Conservation (phyloP, 179 eudicot genomes). For the Monotropa hypopitys region DNA sequence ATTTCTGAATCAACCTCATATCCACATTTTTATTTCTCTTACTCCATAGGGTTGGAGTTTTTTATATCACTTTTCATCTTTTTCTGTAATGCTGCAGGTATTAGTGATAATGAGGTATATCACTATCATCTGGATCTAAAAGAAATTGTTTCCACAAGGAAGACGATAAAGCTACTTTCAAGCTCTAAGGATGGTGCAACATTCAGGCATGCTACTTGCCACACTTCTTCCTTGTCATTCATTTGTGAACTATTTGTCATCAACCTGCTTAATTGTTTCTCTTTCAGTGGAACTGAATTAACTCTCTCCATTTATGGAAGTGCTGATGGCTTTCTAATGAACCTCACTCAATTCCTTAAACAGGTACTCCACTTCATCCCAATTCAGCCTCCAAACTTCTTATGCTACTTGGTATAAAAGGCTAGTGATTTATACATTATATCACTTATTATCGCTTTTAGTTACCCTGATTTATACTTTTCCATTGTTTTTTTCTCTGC, state of each 20-base stretch:
- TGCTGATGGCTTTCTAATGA: conserved; percentile 27
- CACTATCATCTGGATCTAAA: conserved; percentile 41
- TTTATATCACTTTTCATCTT: not conserved
- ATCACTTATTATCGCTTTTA: not conserved
- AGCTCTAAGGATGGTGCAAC: conserved; percentile 47
- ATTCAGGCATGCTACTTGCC: conserved; percentile 35
- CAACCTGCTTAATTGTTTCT: not conserved
- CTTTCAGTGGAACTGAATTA: conserved; percentile 69
- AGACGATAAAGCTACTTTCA: conserved; percentile 39
- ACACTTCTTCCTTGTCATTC: not conserved
- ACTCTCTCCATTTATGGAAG: conserved; percentile 30
- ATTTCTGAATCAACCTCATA: not conserved
- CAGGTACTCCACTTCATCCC: conserved; percentile 38
- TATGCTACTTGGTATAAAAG: not conserved
- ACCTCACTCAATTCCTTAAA: conserved; percentile 28
- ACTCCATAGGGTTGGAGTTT: not conserved
- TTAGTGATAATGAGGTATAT: conserved; percentile 34
- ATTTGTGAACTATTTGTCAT: not conserved
- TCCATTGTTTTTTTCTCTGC: conserved; percentile 25
- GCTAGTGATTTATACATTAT: not conserved
- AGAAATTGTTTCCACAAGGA: conserved; percentile 29
- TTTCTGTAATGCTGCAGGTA: conserved; percentile 24
- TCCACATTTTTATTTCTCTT: not conserved
- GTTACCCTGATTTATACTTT: not conserved
- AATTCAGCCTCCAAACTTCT: not conserved